Base-by-base conservation (phyloP, 2,329 filamentous ascomycete genomes). In the Domatiomyces globalis region DNA sequence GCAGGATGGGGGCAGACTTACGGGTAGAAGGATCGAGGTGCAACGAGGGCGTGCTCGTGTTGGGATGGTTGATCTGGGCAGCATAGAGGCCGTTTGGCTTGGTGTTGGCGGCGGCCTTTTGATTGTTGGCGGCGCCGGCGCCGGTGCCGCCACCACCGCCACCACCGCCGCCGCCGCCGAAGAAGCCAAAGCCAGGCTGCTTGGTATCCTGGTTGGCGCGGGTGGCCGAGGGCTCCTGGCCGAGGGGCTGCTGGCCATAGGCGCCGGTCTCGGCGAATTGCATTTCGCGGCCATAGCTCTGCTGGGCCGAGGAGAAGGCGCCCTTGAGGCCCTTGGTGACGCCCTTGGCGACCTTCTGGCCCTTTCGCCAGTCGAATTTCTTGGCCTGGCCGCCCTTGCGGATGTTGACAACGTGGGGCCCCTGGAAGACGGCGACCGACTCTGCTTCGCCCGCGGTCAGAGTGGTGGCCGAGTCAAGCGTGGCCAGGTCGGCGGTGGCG, bases 301-400 rank as follows among this genome's bases (percentile, higher is more conserved):
- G 71, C 50, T 72, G 72, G 46, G 78, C 79, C 45, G 83, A 84
- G 48, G 83, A 84, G 54, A 95, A 94, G 5, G 89, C 89, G 50
- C 88, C 86, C 68, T 94, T 95, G 66, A 96, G 81, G 49, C 89
- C 88, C 72, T 95, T 95, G 55, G 85, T 85, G 49, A 96, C 85
- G 63, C 89, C 90, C 68, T 95, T 94, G 25, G 89, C 89, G 61
- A 96, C 83, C 51, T 86, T 89, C 69, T 94, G 90, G 42, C 88
- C 88, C 73, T 94, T 95, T 76, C 95, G 95, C 89, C 92, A 96
- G 71, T 95, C 95, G 71, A 95, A 95, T 67, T 95, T 96, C 72
- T 88, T 94, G 50, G 84, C 81, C 65, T 95, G 88, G 19, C 45
- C 52, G 27, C 85, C 88, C 71, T 95, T 96, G 61, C 88, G 82